A percentile compares a stretch with the other conserved stretches of the same genome.
Evolutionary conservation across 148 eudicot species (phyloP).

Genomic region (Selenicereus undatus): DNA sequence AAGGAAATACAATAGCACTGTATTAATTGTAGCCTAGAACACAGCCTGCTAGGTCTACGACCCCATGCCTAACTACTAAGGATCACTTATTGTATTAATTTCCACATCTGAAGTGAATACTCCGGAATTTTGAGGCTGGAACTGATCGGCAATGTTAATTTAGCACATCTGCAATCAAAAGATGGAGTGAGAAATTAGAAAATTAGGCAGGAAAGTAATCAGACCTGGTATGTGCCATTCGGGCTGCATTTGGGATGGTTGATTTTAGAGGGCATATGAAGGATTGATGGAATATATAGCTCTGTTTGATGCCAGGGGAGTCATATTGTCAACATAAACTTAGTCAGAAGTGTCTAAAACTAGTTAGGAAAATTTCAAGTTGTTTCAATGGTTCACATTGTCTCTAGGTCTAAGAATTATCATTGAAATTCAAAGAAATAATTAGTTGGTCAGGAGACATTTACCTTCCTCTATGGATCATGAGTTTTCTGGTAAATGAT

Average conservation of each 20-base stretch:
- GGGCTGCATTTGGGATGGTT: background rate
- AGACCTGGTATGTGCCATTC: background rate
- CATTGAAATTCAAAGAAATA: background rate
- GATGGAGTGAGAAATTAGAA: background rate
- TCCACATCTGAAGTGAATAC: conserved; percentile 9
- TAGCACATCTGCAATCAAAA: conserved; percentile 11
- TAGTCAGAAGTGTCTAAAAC: background rate
- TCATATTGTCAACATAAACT: background rate
- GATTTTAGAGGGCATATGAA: too few species aligned
- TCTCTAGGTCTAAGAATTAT: background rate
- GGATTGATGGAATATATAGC: background rate
- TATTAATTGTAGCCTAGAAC: background rate
- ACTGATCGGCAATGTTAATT: background rate
- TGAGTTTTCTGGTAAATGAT: conserved; percentile 18
- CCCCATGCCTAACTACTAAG: conserved; percentile 17
- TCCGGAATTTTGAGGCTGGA: conserved; percentile 1
- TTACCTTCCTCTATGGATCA: conserved; percentile 24
- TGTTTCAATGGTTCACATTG: background rate
- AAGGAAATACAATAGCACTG: background rate
- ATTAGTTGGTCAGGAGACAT: background rate
- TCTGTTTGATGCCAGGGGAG: background rate
- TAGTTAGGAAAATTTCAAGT: background rate
- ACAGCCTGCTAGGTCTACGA: background rate
- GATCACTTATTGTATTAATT: conserved; percentile 15
- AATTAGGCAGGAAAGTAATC: background rate